Conservation (phyloP, 2,329 filamentous ascomycete species). For the Fusarium denticulatum region DNA sequence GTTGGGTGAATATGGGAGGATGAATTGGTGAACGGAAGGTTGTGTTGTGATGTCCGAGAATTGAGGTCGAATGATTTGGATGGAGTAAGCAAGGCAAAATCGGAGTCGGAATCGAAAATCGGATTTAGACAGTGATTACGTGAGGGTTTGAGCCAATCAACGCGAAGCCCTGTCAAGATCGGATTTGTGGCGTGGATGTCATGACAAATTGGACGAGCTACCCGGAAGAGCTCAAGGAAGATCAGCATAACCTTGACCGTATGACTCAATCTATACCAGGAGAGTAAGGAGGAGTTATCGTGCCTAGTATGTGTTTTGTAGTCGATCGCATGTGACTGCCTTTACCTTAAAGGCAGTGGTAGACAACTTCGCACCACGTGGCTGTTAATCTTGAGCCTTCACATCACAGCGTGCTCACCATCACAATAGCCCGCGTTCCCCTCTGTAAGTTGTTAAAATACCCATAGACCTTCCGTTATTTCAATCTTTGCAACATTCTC, state of each 20-base stretch:
- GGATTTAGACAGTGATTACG: neutral
- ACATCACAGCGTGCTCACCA: no score
- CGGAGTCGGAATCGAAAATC: neutral
- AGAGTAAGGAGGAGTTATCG: no score
- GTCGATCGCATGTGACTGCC: no score
- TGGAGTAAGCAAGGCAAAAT: neutral
- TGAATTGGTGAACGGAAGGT: no score
- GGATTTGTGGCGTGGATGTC: neutral
- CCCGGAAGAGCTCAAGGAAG: neutral
- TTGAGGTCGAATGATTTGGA: neutral
- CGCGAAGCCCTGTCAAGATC: neutral
- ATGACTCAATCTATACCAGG: no score
- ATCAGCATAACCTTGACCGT: no score
- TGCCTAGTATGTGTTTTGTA: no score
- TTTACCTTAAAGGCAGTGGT: no score
- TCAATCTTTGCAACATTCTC: neutral
- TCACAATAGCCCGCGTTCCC: neutral
- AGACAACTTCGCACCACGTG: no score
- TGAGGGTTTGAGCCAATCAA: neutral
- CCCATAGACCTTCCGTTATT: fast-evolving
- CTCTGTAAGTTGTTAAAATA: fast-evolving
- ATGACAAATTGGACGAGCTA: no score
- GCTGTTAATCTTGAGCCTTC: no score
- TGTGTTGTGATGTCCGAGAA: neutral
- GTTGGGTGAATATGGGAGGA: fast-evolving